Evolutionary conservation across 2,329 filamentous ascomycete genomes (phyloP).

Genomic region (Epichloe uncinata): DNA sequence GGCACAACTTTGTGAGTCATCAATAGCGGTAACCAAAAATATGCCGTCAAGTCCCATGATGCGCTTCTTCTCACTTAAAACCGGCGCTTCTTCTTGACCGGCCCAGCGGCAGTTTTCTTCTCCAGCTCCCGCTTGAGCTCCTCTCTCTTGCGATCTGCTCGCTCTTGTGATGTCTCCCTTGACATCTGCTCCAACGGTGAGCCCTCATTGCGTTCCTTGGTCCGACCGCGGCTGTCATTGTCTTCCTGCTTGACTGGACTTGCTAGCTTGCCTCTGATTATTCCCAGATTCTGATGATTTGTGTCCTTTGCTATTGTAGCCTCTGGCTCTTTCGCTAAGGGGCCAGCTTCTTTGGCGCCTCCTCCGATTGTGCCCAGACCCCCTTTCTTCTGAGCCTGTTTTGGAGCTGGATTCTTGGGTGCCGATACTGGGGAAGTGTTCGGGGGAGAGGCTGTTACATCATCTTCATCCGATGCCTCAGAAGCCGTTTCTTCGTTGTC

Average conservation of each 20-base stretch:
- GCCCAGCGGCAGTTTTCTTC: constrained; percentile 33
- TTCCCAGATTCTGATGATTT: constrained; percentile 17
- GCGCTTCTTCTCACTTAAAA: constrained; percentile 24
- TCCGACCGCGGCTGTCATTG: constrained; percentile 12
- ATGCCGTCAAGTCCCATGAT: neutral
- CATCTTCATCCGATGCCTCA: constrained; percentile 23
- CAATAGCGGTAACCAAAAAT: no score
- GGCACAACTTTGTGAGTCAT: neutral
- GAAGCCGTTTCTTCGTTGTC: constrained; percentile 31
- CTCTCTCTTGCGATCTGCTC: constrained; percentile 35
- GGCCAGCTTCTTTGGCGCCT: constrained; percentile 10
- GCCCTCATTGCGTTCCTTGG: constrained; percentile 9
- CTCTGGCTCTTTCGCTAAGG: constrained; percentile 1
- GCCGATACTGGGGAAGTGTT: constrained; percentile 12
- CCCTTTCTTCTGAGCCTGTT: constrained; percentile 12
- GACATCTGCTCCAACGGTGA: constrained; percentile 16
- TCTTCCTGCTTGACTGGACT: constrained; percentile 10
- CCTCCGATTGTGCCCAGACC: constrained; percentile 30
- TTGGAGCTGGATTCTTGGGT: constrained; percentile 8
- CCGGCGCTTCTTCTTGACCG: constrained; percentile 42
- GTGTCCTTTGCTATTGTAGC: neutral
- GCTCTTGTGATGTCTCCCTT: constrained; percentile 31
- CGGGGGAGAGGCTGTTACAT: constrained; percentile 12
- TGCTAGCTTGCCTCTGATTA: constrained; percentile 17
- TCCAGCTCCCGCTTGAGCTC: constrained; percentile 38